These are phyloP conservation scores for Thermochaetoides thermophila DNA, from an alignment of 495 filamentous ascomycete species.

Conservation along the genomic window DNA sequence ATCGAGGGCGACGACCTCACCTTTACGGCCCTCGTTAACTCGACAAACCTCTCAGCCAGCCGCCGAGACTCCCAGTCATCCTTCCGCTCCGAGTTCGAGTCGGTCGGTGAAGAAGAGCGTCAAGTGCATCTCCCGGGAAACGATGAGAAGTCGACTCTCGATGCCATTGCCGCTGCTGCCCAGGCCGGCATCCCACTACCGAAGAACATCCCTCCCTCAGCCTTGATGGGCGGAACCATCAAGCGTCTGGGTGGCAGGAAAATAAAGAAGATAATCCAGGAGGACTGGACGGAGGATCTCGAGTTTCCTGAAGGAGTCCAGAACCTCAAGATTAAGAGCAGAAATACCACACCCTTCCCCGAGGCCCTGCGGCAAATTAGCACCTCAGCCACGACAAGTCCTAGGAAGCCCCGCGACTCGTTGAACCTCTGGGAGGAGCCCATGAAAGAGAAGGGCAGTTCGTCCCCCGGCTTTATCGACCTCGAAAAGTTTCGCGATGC, in stretches of 20 bases:
- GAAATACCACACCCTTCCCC: constrained; percentile 46
- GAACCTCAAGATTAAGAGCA: constrained; percentile 47
- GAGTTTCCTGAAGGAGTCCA: constrained; percentile 54
- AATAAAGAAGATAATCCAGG: constrained; percentile 56
- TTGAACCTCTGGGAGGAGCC: constrained; percentile 10
- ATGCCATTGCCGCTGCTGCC: constrained; percentile 75
- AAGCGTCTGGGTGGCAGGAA: constrained; percentile 78
- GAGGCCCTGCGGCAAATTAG: constrained; percentile 53
- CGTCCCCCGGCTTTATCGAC: constrained; percentile 24
- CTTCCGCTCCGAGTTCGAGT: constrained; percentile 66
- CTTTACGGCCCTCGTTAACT: constrained; percentile 47
- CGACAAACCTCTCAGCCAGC: constrained; percentile 35
- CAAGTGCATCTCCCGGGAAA: constrained; percentile 64
- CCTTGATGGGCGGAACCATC: constrained; percentile 84
- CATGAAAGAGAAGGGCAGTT: constrained; percentile 15
- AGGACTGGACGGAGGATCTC: constrained; percentile 88
- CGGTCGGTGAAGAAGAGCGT: constrained; percentile 69
- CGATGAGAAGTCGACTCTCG: constrained; percentile 62
- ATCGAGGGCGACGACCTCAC: constrained; percentile 59
- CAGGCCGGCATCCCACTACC: constrained; percentile 88
- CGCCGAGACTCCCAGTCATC: constrained; percentile 69
- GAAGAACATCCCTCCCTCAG: constrained; percentile 78
- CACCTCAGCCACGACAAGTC: constrained; percentile 27
- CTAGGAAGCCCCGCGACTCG: constrained; percentile 21
- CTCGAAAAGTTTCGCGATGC: constrained; percentile 50